Conservation (phyloP, 2,329 filamentous ascomycete genomes). For the Eutypella sp. region DNA sequence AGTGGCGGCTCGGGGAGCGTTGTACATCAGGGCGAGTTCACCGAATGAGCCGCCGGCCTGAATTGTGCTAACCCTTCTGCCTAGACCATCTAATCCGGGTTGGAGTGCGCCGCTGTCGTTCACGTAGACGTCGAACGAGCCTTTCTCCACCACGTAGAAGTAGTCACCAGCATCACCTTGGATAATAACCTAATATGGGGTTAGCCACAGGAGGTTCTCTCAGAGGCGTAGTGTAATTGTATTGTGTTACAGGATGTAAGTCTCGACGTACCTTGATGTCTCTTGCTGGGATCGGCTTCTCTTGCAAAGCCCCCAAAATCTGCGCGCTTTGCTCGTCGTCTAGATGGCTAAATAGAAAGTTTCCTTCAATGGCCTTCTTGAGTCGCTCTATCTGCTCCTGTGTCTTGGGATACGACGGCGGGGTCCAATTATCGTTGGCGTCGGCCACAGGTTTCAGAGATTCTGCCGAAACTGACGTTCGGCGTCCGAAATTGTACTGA, state of each 20-base stretch:
- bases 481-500: conserved; percentile 89
- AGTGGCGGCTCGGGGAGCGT: conserved; percentile 90
- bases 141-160: conserved; percentile 95
- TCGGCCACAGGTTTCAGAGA: conserved; percentile 86
- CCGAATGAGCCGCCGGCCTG: conserved; percentile 90
- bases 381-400: conserved; percentile 75
- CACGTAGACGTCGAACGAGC: conserved; percentile 86
- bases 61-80: conserved; percentile 74
- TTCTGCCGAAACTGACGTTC: conserved; percentile 94
- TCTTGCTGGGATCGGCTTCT: conserved; percentile 93
- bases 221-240: too few relatives aligned
- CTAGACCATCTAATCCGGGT: conserved; percentile 75
- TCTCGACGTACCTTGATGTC: conserved; percentile 57
- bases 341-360: conserved; percentile 91
- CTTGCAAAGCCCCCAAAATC: conserved; percentile 83
- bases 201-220: conserved; percentile 15
- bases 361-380: conserved; percentile 74
- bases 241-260: too few relatives aligned
- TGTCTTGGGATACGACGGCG: conserved; percentile 79
- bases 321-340: conserved; percentile 89
- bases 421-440: conserved; percentile 82
- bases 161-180: conserved; percentile 96
- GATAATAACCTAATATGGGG: conserved; percentile 69
- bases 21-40: conserved; percentile 97
- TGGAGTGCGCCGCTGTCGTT: conserved; percentile 73